Conservation (phyloP, 2,329 filamentous ascomycete species). For the Pseudogymnoascus sp. region DNA sequence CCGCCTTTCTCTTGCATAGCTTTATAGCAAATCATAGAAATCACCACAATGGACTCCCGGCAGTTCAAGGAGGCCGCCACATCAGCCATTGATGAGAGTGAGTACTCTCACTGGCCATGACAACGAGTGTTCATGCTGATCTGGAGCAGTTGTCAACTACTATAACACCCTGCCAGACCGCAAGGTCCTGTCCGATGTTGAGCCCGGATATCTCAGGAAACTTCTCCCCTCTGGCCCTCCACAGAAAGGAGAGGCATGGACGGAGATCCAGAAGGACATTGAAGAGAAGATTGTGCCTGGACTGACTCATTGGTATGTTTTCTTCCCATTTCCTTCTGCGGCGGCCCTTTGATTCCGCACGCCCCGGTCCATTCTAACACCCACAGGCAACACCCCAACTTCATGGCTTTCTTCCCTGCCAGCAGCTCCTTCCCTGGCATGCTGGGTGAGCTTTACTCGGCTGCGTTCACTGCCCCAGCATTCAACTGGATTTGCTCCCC, state of each 20-base stretch:
- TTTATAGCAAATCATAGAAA: background rate
- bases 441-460: conserved; percentile 85
- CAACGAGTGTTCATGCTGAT: conserved; percentile 14
- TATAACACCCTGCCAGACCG: conserved; percentile 66
- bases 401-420: conserved; percentile 93
- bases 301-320: conserved; percentile 70
- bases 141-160: conserved; percentile 65
- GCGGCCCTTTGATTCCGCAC: background rate
- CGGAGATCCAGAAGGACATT: conserved; percentile 74
- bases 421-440: conserved; percentile 76
- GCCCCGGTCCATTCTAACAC: conserved; percentile 6
- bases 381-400: conserved; percentile 74
- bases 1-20: background rate
- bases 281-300: conserved; percentile 83
- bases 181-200: conserved; percentile 68
- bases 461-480: conserved; percentile 79
- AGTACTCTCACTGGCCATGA: conserved; percentile 27
- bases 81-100: conserved; percentile 76
- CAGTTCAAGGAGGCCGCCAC: conserved; percentile 74
- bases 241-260: conserved; percentile 64
- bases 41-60: conserved; percentile 60
- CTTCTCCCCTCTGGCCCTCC: conserved; percentile 65
- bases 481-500: conserved; percentile 98
- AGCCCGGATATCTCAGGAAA: conserved; percentile 78
- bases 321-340: background rate